These are phyloP conservation scores for Sporothrix humicola DNA, from an alignment of 2,329 filamentous ascomycete genomes.

Conservation along the genomic window DNA sequence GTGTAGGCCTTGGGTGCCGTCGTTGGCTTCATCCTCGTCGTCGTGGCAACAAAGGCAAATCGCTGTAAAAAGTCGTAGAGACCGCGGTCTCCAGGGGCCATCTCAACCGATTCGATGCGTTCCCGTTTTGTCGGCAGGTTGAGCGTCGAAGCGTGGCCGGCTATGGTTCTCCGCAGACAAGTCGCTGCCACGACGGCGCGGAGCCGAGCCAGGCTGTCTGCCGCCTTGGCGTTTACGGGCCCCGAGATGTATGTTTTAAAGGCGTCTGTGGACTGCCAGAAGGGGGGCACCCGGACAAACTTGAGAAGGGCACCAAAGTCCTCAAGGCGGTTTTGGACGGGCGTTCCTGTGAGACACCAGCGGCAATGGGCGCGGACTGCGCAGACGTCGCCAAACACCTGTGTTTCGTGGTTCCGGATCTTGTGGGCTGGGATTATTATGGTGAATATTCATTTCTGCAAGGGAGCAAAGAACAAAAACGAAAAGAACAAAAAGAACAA, in stretches of 20 bases:
- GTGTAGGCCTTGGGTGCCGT: neutral
- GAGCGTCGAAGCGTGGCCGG: neutral
- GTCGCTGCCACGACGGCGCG: conserved; percentile 10
- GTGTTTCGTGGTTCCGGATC: neutral
- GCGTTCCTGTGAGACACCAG: conserved; percentile 14
- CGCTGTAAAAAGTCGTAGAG: conserved; percentile 4
- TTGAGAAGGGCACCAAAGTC: conserved; percentile 10
- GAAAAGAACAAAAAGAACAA: neutral
- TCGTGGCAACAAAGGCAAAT: conserved; percentile 7
- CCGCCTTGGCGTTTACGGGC: conserved; percentile 5
- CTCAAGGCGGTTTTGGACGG: conserved; percentile 4
- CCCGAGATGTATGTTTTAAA: neutral
- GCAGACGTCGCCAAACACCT: neutral
- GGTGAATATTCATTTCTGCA: neutral
- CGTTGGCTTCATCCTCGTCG: conserved; percentile 3
- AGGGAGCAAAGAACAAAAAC: neutral
- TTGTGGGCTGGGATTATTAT: neutral
- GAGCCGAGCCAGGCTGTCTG: neutral
- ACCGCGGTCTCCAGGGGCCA: neutral
- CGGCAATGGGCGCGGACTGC: conserved; percentile 3
- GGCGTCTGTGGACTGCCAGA: neutral
- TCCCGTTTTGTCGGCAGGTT: neutral
- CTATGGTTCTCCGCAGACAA: neutral
- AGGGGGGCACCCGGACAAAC: conserved; percentile 7
- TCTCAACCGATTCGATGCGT: conserved; percentile 6